These are phyloP conservation scores for Gracilaria domingensis DNA, from an alignment of 23 red algal genomes.

Conservation along the genomic window DNA sequence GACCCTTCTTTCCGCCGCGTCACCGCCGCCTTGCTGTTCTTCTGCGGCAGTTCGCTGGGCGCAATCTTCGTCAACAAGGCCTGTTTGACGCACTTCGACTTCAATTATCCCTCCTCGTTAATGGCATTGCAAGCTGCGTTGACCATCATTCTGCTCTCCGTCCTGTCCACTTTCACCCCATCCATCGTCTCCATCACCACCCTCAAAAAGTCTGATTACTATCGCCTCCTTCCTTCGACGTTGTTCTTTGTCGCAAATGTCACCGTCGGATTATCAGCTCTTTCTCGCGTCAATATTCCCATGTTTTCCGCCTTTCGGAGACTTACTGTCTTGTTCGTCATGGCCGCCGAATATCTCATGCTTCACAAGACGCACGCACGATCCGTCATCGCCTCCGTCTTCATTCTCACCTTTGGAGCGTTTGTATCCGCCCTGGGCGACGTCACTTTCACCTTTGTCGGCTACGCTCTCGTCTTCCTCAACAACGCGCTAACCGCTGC, in stretches of 20 bases:
- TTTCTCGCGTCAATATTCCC: conserved; percentile 92
- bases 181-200: conserved; percentile 43
- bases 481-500: conserved; percentile 95
- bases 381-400: conserved; percentile 75
- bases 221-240: conserved; percentile 55
- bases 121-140: conserved; percentile 75
- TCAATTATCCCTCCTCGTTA: conserved; percentile 79
- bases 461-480: conserved; percentile 90
- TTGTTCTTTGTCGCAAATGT: conserved; percentile 84
- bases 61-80: conserved; percentile 93
- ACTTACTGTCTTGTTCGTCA: conserved; percentile 93
- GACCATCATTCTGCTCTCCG: conserved; percentile 56
- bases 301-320: conserved; percentile 99
- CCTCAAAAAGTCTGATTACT: conserved; percentile 48
- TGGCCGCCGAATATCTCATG: conserved; percentile 90
- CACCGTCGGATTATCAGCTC: conserved; percentile 81
- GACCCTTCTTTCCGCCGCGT: conserved; percentile 50
- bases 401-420: conserved; percentile 87
- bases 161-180: conserved; percentile 46
- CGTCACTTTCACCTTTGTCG: conserved; percentile 76
- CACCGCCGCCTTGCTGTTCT: conserved; percentile 56
- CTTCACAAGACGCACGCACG: conserved; percentile 68
- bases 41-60: conserved; percentile 70
- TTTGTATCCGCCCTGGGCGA: conserved; percentile 94
- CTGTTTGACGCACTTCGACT: conserved; percentile 83